phyloP scores from a whole-genome alignment of 257 asterid genomes.

The Fraxinus americana region DNA sequence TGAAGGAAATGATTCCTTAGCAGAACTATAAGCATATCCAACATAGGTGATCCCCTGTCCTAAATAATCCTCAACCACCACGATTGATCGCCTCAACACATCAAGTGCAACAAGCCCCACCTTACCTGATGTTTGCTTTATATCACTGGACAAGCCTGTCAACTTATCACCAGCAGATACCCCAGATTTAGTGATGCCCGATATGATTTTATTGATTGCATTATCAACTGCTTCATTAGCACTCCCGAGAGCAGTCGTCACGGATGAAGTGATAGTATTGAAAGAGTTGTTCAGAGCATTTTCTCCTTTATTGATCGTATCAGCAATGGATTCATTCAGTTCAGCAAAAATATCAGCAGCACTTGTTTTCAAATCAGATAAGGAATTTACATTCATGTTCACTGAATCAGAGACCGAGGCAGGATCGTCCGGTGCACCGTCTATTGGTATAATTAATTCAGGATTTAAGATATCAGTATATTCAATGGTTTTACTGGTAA shows the following conservation, averaged over 20 bases:
- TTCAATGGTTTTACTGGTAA: slow-evolving; percentile 30
- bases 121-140: slow-evolving; percentile 66
- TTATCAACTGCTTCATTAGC: slow-evolving; percentile 54
- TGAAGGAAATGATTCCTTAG: slow-evolving; percentile 69
- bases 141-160: slow-evolving; percentile 49
- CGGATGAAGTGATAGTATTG: slow-evolving; percentile 51
- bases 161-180: slow-evolving; percentile 60
- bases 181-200: slow-evolving; percentile 58
- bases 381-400: slow-evolving; percentile 36
- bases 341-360: slow-evolving; percentile 34
- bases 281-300: slow-evolving; percentile 49
- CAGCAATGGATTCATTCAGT: slow-evolving; percentile 35
- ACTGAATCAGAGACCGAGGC: slow-evolving; percentile 40
- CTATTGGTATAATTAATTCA: slow-evolving; percentile 24
- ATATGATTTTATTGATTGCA: slow-evolving; percentile 37
- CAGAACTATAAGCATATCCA: slow-evolving; percentile 65
- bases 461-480: slow-evolving; percentile 29
- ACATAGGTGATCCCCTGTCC: slow-evolving; percentile 48
- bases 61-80: slow-evolving; percentile 61
- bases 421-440: slow-evolving; percentile 35
- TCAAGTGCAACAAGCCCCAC: slow-evolving; percentile 55
- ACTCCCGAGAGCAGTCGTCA: slow-evolving; percentile 39
- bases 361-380: slow-evolving; percentile 43
- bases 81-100: slow-evolving; percentile 51
- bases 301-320: slow-evolving; percentile 50